Evolutionary conservation across 2,329 filamentous ascomycete species (phyloP).

Genomic region (Purpureocillium takamizusanense): DNA sequence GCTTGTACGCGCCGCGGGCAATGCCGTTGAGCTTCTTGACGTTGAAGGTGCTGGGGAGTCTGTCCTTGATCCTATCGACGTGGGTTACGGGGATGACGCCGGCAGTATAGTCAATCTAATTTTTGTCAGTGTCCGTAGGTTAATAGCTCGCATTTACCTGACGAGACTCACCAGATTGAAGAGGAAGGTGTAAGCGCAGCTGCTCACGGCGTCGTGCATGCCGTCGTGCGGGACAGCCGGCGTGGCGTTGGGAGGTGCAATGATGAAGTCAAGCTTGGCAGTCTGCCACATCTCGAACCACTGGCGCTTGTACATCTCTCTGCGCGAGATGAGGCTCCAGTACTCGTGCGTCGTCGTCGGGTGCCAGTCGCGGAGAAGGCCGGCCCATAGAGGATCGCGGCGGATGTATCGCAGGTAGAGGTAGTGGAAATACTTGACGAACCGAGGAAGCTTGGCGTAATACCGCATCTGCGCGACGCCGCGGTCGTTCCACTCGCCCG

Average conservation of each 20-base stretch:
- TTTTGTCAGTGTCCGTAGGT: constrained; percentile 3
- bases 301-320: constrained; percentile 66
- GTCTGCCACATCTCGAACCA: constrained; percentile 85
- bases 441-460: constrained; percentile 63
- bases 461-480: constrained; percentile 68
- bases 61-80: constrained; percentile 62
- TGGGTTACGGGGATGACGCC: constrained; percentile 81
- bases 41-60: constrained; percentile 52
- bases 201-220: constrained; percentile 77
- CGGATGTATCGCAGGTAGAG: constrained; percentile 81
- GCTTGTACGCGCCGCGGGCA: constrained; percentile 72
- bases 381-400: constrained; percentile 69
- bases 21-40: constrained; percentile 65
- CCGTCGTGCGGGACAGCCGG: constrained; percentile 79
- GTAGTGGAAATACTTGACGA: constrained; percentile 78
- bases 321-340: constrained; percentile 69
- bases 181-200: constrained; percentile 87
- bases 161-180: constrained; percentile 65
- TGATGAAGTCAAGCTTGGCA: constrained; percentile 64
- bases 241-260: constrained; percentile 82
- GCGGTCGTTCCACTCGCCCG: constrained; percentile 69
- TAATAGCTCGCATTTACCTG: background rate
- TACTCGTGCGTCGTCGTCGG: constrained; percentile 68
- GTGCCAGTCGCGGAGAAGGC: constrained; percentile 63
- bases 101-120: constrained; percentile 71